These are phyloP conservation scores for Scedosporium apiospermum DNA, from an alignment of 2,329 filamentous ascomycete genomes.

Conservation along the genomic window DNA sequence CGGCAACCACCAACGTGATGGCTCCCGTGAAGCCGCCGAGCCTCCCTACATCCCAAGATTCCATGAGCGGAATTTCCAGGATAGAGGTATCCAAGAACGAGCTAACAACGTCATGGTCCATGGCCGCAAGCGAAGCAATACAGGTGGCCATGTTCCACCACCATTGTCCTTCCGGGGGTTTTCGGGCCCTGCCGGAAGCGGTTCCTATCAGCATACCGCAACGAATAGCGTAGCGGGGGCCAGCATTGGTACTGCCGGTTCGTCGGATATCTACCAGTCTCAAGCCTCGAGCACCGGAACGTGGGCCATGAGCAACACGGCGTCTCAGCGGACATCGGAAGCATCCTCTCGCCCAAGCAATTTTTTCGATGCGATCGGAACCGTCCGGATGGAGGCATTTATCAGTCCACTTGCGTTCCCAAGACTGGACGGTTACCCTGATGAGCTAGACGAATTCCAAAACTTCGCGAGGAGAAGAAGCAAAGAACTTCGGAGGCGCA, in stretches of 20 bases:
- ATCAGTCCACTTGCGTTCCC: slow-evolving; percentile 55
- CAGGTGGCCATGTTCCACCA: slow-evolving; percentile 62
- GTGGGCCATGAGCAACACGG: slow-evolving; percentile 32
- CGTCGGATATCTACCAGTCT: slow-evolving; percentile 52
- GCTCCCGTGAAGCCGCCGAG: slow-evolving; percentile 53
- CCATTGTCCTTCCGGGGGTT: slow-evolving; percentile 72
- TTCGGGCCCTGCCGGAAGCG: slow-evolving; percentile 42
- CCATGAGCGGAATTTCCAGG: slow-evolving; percentile 19
- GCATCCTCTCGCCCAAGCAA: slow-evolving; percentile 44
- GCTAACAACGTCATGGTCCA: slow-evolving; percentile 44
- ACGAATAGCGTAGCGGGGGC: slow-evolving; percentile 49
- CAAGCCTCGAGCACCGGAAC: slow-evolving; percentile 23
- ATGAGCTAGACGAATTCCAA: slow-evolving; percentile 41
- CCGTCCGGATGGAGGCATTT: slow-evolving; percentile 94
- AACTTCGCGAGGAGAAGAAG: slow-evolving; percentile 40
- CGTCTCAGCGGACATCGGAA: slow-evolving; percentile 40
- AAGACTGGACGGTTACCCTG: slow-evolving; percentile 34
- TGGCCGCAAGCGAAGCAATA: slow-evolving; percentile 81
- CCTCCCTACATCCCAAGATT: slow-evolving; percentile 66
- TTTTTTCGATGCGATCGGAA: slow-evolving; percentile 84
- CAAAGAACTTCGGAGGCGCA: slow-evolving; percentile 42
- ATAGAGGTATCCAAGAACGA: slow-evolving; percentile 28
- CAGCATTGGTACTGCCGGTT: slow-evolving; percentile 47
- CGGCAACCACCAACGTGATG: slow-evolving; percentile 34
- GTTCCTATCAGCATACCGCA: slow-evolving; percentile 32